Evolutionary conservation across 1,284 basidiomycete species (phyloP), one percentile per base, ranked within the genome.

Genomic region (Moesziomyces parantarcticus): DNA sequence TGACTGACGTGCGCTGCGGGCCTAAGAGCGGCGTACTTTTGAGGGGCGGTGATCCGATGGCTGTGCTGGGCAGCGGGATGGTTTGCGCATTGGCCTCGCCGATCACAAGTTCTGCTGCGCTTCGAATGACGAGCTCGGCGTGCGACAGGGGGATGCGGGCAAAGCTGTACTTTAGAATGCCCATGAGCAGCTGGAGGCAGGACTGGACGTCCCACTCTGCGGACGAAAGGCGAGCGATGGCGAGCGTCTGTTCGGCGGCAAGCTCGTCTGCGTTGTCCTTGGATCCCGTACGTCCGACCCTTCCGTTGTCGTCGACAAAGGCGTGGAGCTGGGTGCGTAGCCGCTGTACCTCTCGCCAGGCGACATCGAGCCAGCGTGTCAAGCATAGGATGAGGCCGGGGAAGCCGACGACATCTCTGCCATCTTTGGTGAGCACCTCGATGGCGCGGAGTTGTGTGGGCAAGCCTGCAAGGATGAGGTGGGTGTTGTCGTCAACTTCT

Each of bases 121-220:
- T 69, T 5, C 57, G 54, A 20, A 80, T 66, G 4, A 74, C 69
- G 43, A 60, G 58, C 50, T 80, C 78, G 22, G 77, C 69, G 20
- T 79, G 67, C 25, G 61, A 52, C 5, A 75, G 75, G 13, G 73
- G 71, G 18, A 81, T 70, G 18, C 66, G 57, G 2, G 81, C 64
- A 42, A 81, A 81, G 57, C 68, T 73, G 52, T 80, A 83, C 58
- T 83, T 83, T 66, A 82, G 65, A 13, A 80, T 76, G 25, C 73
- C 65, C 8, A 75, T 72, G 23, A 81, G 54, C 18, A 83, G 58
- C 22, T 75, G 62, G n/a, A 83, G 50, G 41, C 72, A 66, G 1
- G 67, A 50, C 26, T 76, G 67, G 11, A 81, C 54, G 22, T 69
- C 71, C 42, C 76, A 59, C 56, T 83, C 82, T 32, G 66, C 48